Evolutionary conservation across 805 yeast genomes (phyloP).

Genomic region (Hanseniaspora nectarophila): DNA sequence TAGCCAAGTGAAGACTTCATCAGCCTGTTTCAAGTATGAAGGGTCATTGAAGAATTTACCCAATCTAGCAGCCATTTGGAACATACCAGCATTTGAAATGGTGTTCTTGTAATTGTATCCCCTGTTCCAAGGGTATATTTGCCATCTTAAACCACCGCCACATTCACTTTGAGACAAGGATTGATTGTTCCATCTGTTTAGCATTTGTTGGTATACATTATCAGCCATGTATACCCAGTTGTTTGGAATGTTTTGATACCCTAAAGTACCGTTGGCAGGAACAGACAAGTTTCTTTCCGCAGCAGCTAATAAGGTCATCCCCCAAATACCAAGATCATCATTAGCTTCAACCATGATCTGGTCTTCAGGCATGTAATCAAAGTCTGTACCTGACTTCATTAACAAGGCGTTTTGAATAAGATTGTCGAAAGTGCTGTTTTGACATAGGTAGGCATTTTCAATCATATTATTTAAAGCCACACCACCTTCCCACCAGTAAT

Average conservation of each 20-base stretch:
- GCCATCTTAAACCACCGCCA: constrained; percentile 92
- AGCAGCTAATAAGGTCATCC: constrained; percentile 80
- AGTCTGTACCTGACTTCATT: constrained; percentile 60
- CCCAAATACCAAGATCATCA: constrained; percentile 98
- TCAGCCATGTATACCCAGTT: constrained; percentile 72
- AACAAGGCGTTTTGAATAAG: constrained; percentile 45
- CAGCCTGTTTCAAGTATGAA: constrained; percentile 64
- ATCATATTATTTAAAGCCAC: constrained; percentile 58
- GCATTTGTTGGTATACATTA: constrained; percentile 38
- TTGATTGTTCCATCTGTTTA: not conserved
- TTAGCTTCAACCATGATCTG: constrained; percentile 91
- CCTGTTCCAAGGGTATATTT: constrained; percentile 83
- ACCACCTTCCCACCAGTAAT: constrained; percentile 88
- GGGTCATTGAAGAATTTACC: constrained; percentile 70
- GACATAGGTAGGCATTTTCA: constrained; percentile 62
- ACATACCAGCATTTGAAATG: constrained; percentile 79
- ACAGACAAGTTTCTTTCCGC: constrained; percentile 77
- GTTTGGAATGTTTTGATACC: not conserved
- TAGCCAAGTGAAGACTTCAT: constrained; percentile 73
- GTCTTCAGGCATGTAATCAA: constrained; percentile 75
- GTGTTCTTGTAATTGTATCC: constrained; percentile 91
- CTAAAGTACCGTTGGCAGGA: constrained; percentile 31
- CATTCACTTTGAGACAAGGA: constrained; percentile 32
- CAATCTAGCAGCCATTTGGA: constrained; percentile 75
- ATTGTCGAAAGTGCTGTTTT: constrained; percentile 51